phyloP scores from a whole-genome alignment of 768 basidiomycete genomes.

The Amanita fuliginea region DNA sequence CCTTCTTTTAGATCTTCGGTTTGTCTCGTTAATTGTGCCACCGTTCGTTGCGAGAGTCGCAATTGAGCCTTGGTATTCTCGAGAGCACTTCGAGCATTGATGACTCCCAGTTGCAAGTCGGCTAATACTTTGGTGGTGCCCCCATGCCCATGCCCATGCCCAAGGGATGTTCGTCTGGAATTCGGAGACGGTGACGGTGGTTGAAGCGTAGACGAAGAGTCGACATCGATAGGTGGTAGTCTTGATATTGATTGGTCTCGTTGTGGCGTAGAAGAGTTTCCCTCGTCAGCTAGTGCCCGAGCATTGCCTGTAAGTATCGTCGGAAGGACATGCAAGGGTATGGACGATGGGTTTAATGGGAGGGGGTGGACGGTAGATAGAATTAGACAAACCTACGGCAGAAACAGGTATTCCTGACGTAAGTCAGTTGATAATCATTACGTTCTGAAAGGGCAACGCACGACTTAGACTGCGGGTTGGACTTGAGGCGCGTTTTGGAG shows the following conservation, averaged over 20 bases:
- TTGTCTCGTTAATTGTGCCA: conserved; percentile 75
- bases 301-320: conserved; percentile 56
- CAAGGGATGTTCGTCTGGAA: conserved; percentile 41
- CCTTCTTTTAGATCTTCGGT: conserved; percentile 86
- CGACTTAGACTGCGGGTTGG: conserved; percentile 74
- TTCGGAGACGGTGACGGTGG: conserved; percentile 40
- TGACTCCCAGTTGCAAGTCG: conserved; percentile 76
- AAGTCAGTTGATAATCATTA: conserved; percentile 12
- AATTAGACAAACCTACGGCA: conserved; percentile 53
- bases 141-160: conserved; percentile 63
- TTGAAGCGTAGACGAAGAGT: conserved; percentile 25
- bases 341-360: conserved; percentile 10
- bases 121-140: conserved; percentile 84
- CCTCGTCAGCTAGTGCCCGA: conserved; percentile 72
- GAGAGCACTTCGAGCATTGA: conserved; percentile 67
- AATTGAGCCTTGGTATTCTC: conserved; percentile 83
- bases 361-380: conserved; percentile 13
- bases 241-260: conserved; percentile 18
- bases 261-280: conserved; percentile 26
- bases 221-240: conserved; percentile 25
- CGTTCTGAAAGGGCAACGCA: conserved; percentile 30
- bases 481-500: conserved; percentile 47
- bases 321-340: conserved; percentile 14
- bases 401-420: conserved; percentile 62
- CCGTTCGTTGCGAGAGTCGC: conserved; percentile 69